Evolutionary conservation across 75 land plant genomes (phyloP).

Genomic region (Azolla pinnata): DNA sequence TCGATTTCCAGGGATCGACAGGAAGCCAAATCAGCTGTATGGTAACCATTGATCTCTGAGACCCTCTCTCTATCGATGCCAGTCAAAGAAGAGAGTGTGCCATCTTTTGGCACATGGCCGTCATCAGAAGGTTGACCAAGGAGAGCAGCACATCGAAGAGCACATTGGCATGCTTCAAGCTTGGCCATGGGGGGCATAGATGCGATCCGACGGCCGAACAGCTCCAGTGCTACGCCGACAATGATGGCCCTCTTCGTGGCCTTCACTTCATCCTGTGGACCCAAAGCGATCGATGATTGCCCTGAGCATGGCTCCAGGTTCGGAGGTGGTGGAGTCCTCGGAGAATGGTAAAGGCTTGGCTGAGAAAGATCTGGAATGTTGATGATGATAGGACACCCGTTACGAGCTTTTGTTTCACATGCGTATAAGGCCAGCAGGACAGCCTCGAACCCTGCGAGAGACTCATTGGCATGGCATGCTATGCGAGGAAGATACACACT

Average conservation of each 20-base stretch:
- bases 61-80: not conserved
- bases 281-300: conserved; percentile 52
- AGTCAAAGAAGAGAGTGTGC: too few relatives aligned
- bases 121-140: too few relatives aligned
- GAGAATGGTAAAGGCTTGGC: conserved; percentile 82
- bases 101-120: too few relatives aligned
- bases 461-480: conserved; percentile 21
- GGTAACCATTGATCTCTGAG: not conserved
- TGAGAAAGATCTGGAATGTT: conserved; percentile 66
- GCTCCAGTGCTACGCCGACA: conserved; percentile 68
- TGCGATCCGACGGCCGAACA: conserved; percentile 56
- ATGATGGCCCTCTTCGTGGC: conserved; percentile 82
- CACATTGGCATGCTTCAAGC: conserved; percentile 65
- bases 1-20: not conserved
- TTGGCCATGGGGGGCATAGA: conserved; percentile 71
- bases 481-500: conserved; percentile 62
- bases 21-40: not conserved
- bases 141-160: conserved; percentile 51
- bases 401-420: conserved; percentile 51
- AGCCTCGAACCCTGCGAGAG: conserved; percentile 84
- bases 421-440: conserved; percentile 62
- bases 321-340: conserved; percentile 13
- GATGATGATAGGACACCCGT: conserved; percentile 50
- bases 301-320: conserved; percentile 15
- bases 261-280: conserved; percentile 79